A percentile compares a stretch with the other conserved stretches of the same genome.
Evolutionary conservation across 352 stramenopile genomes (phyloP).

Genomic region (Pythium diclinum): DNA sequence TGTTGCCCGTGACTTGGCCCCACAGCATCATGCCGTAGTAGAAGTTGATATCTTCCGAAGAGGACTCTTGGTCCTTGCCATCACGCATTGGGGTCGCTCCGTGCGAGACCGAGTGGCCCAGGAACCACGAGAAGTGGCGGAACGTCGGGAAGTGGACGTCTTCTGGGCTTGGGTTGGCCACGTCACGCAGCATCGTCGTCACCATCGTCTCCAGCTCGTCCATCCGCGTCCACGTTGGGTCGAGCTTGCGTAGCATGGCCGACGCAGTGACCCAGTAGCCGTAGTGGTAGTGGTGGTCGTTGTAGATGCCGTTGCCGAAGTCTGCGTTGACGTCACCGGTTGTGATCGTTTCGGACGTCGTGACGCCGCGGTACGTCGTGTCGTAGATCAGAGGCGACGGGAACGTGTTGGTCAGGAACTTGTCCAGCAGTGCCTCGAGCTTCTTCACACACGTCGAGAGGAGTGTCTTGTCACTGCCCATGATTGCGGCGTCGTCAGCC

Average conservation of each 20-base stretch:
- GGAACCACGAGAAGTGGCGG: conserved; percentile 74
- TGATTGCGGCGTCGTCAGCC: conserved; percentile 44
- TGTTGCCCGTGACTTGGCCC: conserved; percentile 52
- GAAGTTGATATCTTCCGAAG: conserved; percentile 80
- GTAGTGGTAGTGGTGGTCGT: conserved; percentile 84
- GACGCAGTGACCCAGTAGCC: conserved; percentile 68
- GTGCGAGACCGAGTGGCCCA: conserved; percentile 74
- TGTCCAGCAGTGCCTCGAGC: conserved; percentile 49
- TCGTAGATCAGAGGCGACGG: conserved; percentile 58
- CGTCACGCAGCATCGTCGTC: conserved; percentile 65
- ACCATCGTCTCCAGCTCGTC: conserved; percentile 55
- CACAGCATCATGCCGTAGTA: conserved; percentile 79
- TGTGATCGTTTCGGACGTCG: conserved; percentile 45
- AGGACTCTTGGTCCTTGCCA: conserved; percentile 75
- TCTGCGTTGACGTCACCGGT: conserved; percentile 51
- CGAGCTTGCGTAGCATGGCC: conserved; percentile 58
- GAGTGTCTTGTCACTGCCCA: conserved; percentile 46
- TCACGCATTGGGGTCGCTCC: conserved; percentile 54
- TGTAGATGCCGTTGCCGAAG: conserved; percentile 79
- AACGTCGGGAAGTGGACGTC: conserved; percentile 64
- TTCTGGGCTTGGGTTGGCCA: conserved; percentile 53
- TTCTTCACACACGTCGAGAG: conserved; percentile 52
- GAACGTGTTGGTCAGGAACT: conserved; percentile 57
- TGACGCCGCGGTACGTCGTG: conserved; percentile 57
- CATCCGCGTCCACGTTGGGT: conserved; percentile 59